These are phyloP conservation scores for Sclerotinia trifoliorum DNA, from an alignment of 2,329 filamentous ascomycete species.

Conservation along the genomic window DNA sequence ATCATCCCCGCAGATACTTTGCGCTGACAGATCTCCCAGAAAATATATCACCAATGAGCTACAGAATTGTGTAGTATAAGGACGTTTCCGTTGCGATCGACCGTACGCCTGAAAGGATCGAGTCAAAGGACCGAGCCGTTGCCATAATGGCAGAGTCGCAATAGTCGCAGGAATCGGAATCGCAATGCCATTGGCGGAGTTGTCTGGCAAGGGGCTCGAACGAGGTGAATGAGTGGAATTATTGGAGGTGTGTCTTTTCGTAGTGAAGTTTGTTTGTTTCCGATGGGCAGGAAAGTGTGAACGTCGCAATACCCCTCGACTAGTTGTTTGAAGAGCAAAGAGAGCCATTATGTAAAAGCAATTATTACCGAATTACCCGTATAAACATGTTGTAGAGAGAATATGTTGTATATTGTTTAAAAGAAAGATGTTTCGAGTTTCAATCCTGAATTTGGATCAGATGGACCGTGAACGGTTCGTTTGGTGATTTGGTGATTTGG, in stretches of 20 bases:
- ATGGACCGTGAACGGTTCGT: background rate
- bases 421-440: background rate
- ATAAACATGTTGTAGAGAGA: conserved; percentile 24
- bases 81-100: conserved; percentile 66
- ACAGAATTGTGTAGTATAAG: conserved; percentile 76
- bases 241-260: conserved; percentile 29
- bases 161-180: conserved; percentile 48
- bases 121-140: conserved; percentile 57
- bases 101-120: conserved; percentile 60
- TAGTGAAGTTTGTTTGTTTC: conserved; percentile 26
- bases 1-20: conserved; percentile 59
- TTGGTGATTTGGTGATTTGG: too few species aligned
- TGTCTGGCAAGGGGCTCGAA: conserved; percentile 25
- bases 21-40: conserved; percentile 73
- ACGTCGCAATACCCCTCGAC: conserved; percentile 31
- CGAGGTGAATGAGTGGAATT: conserved; percentile 23
- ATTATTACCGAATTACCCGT: conserved; percentile 25
- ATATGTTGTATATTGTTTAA: background rate
- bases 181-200: conserved; percentile 35
- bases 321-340: conserved; percentile 28
- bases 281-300: conserved; percentile 26
- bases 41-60: conserved; percentile 78
- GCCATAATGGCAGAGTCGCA: conserved; percentile 48
- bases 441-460: background rate
- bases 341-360: conserved; percentile 30